Conservation (phyloP, 2,329 filamentous ascomycete species). For the Trichoderma endophyticum region DNA sequence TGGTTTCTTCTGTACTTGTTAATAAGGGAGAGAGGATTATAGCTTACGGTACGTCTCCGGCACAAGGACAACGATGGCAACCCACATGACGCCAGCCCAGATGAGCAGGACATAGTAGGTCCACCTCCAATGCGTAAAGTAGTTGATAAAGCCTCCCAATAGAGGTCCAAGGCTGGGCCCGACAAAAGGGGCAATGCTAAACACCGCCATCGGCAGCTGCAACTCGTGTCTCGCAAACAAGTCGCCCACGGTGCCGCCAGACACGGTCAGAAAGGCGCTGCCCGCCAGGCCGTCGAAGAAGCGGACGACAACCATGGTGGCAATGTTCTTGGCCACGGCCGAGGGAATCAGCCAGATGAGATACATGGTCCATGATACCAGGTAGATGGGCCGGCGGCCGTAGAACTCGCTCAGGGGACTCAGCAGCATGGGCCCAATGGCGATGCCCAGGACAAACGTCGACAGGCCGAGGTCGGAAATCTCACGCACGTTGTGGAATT, state of each 20-base stretch:
- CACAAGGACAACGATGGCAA: slow-evolving; percentile 66
- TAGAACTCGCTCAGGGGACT: slow-evolving; percentile 73
- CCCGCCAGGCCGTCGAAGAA: slow-evolving; percentile 76
- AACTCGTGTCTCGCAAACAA: slow-evolving; percentile 67
- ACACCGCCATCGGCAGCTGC: slow-evolving; percentile 80
- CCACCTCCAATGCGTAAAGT: slow-evolving; percentile 72
- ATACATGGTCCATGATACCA: slow-evolving; percentile 70
- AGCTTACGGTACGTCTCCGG: slow-evolving; percentile 76
- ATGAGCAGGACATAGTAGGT: slow-evolving; percentile 83
- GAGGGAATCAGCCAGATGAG: slow-evolving; percentile 78
- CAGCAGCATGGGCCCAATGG: slow-evolving; percentile 60
- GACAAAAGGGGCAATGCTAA: slow-evolving; percentile 62
- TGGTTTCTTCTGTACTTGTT: neutral
- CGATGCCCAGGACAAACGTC: slow-evolving; percentile 74
- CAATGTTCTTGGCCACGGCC: slow-evolving; percentile 76
- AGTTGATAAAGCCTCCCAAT: slow-evolving; percentile 79
- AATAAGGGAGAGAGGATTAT: neutral
- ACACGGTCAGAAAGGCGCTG: slow-evolving; percentile 67
- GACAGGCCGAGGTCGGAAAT: slow-evolving; percentile 79
- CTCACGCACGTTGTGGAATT: slow-evolving; percentile 68
- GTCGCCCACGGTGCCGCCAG: slow-evolving; percentile 82
- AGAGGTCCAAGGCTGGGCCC: slow-evolving; percentile 59
- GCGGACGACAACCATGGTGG: slow-evolving; percentile 71
- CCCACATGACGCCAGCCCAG: slow-evolving; percentile 66
- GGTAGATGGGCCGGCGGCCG: slow-evolving; percentile 77